Evolutionary conservation across 208 protist species (phyloP).

Genomic region (Trypanosoma platydactyli): DNA sequence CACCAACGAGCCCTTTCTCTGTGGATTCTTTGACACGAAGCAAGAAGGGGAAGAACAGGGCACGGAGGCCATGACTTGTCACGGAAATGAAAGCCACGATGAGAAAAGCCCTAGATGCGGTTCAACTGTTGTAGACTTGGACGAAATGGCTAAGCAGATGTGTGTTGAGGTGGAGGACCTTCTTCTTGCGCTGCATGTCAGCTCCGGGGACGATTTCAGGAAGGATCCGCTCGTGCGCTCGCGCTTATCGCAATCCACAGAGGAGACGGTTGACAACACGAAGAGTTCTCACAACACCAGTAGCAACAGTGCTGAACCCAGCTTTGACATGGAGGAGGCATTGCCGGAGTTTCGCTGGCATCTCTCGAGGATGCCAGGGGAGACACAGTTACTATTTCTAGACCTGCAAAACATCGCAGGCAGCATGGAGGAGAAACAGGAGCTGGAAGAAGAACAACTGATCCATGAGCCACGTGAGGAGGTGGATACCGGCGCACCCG

Average conservation of each 20-base stretch:
- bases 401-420: background rate
- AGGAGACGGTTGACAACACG: background rate
- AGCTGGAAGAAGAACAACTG: background rate
- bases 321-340: background rate
- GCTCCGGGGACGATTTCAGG: background rate
- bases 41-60: too few relatives aligned
- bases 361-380: background rate
- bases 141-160: slow-evolving; percentile 16
- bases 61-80: too few relatives aligned
- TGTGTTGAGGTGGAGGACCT: slow-evolving; percentile 16
- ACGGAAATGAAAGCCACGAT: background rate
- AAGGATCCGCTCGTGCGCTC: background rate
- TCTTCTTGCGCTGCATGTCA: slow-evolving; percentile 7
- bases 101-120: background rate
- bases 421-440: background rate
- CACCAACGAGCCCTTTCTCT: too few relatives aligned
- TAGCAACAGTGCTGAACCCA: background rate
- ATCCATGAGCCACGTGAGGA: background rate
- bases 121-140: slow-evolving; percentile 3
- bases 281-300: background rate
- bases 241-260: too few relatives aligned
- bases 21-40: too few relatives aligned
- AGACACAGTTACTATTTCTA: slow-evolving; percentile 1
- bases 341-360: background rate
- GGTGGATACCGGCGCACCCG: background rate